Base-by-base conservation (phyloP, 2,329 filamentous ascomycete species). In the Phyllosticta citribraziliensis region DNA sequence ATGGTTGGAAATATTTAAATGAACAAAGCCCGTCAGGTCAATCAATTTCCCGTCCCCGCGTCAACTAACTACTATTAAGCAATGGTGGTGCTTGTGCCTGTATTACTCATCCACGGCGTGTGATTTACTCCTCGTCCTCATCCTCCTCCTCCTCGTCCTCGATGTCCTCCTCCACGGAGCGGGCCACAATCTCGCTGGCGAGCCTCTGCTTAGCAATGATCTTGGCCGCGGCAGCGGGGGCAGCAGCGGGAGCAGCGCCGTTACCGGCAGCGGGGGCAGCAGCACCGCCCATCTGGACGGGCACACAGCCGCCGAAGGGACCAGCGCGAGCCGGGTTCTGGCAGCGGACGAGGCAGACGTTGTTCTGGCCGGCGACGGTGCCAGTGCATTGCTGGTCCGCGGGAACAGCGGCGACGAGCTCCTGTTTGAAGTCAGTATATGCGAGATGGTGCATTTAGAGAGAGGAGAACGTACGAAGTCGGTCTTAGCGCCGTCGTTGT, bases 261-360 rank as follows among this genome's bases (percentile, higher is more conserved):
- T 66, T 60, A 27, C 63, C 66, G 19, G 62, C 63, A 50, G 63
- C 57, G 35, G 63, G 62, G 50, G 57, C 65, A 24, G 57, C 59
- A 52, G 47, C 57, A 14, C 35, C 30, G 25, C 67, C 69, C 72
- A 78, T 79, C 70, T 84, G 82, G 8, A 84, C 78, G 12, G 82
- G 80, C 19, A 85, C 79, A 65, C 83, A 81, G 55, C 82, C 83
- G 59, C 84, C 84, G 67, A 87, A 87, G 30, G 84, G 84, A 14
- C 84, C 84, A 47, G 83, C 83, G 59, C 78, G 73, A 35, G 83
- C 83, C 1, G 75, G 77, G 72, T 87, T 87, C 75, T 84, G 74
- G 74, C 84, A 86, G 25, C 82, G 79, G 56, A 87, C 82, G 66
- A 87, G 79, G 74, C 84, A 87, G 66, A 85, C 78, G 66, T 83